Evolutionary conservation across 352 stramenopile species (phyloP), one percentile per base, ranked within the genome.

Genomic region (Phytophthora pinifolia): DNA sequence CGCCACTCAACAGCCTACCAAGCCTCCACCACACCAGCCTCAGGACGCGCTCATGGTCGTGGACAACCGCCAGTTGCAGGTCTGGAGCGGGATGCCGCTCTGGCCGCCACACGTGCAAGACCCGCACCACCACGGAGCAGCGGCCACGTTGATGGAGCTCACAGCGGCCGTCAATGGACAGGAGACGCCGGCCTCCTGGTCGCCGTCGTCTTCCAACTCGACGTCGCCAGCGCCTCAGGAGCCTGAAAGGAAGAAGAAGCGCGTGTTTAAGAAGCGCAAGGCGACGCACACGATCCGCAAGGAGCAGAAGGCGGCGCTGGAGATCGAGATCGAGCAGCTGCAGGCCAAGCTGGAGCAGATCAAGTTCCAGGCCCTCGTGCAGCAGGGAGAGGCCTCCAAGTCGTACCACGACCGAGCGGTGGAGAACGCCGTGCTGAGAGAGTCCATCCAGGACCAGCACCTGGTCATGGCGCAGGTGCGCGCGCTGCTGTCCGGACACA

Each of bases 181-280:
- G 9, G 59, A 57, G 12, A 47, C 46, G 8, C 38, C 50, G 2
- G 41, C 47, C 5, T 46, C 36, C 7, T 14, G 22, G 12, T 65
- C 57, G 12, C 49, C 57, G 13, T 20, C 53, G 13, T 57, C 59
- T 9, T 67, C 59, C 0, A 17, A 27, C 9, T 60, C 41, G 5
- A 22, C 46, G 3, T 49, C 53, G 13, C 46, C 45, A 15, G 6
- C n/a, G 0, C 15, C 15, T 6, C 15, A 39, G 35, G 44, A 58
- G 20, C 46, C 29, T 9, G 20, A 54, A n/a, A n/a, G n/a, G 41
- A 57, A 59, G 51, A 73, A 67, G 47, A 70, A 62, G 38, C 59
- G 51, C 5, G 32, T 62, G 39, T 70, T 70, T 34, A 72, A 72
- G 64, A 72, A 72, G n/a, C n/a, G n/a, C n/a, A n/a, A n/a, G n/a